These are phyloP conservation scores for Bruguiera hainesii DNA, from an alignment of 441 rosid species.

Conservation along the genomic window DNA sequence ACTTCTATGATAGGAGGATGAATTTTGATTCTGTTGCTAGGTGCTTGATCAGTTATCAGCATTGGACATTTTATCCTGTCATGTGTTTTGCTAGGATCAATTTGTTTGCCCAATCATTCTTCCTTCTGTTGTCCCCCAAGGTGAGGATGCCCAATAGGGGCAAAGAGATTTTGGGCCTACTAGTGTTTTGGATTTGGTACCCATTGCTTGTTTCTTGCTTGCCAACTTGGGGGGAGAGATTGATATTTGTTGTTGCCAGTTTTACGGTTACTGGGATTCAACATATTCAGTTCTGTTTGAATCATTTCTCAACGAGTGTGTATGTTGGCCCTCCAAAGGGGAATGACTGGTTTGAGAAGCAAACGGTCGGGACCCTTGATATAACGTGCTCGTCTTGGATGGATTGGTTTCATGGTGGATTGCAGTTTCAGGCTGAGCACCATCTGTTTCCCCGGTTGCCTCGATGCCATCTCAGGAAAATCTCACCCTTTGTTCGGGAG, in stretches of 20 bases:
- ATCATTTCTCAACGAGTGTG: slow-evolving; percentile 55
- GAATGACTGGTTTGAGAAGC: slow-evolving; percentile 61
- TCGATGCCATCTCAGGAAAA: slow-evolving; percentile 50
- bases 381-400: slow-evolving; percentile 52
- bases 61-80: slow-evolving; percentile 61
- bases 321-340: slow-evolving; percentile 56
- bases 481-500: slow-evolving; percentile 55
- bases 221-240: slow-evolving; percentile 58
- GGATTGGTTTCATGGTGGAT: slow-evolving; percentile 83
- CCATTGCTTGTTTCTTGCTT: slow-evolving; percentile 59
- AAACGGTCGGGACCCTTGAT: slow-evolving; percentile 52
- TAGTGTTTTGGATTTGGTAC: slow-evolving; percentile 63
- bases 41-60: slow-evolving; percentile 64
- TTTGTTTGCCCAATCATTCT: slow-evolving; percentile 50
- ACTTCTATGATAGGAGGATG: slow-evolving; percentile 56
- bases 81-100: slow-evolving; percentile 72
- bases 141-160: slow-evolving; percentile 40
- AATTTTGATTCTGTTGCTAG: slow-evolving; percentile 46
- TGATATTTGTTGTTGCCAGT: slow-evolving; percentile 51
- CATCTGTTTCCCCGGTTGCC: slow-evolving; percentile 71
- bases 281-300: slow-evolving; percentile 67
- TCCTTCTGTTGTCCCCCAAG: slow-evolving; percentile 41
- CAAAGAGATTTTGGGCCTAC: slow-evolving; percentile 49
- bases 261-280: slow-evolving; percentile 55
- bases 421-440: slow-evolving; percentile 68